Conservation (phyloP, 495 filamentous ascomycete genomes). For the Lasiosphaeria hispida region DNA sequence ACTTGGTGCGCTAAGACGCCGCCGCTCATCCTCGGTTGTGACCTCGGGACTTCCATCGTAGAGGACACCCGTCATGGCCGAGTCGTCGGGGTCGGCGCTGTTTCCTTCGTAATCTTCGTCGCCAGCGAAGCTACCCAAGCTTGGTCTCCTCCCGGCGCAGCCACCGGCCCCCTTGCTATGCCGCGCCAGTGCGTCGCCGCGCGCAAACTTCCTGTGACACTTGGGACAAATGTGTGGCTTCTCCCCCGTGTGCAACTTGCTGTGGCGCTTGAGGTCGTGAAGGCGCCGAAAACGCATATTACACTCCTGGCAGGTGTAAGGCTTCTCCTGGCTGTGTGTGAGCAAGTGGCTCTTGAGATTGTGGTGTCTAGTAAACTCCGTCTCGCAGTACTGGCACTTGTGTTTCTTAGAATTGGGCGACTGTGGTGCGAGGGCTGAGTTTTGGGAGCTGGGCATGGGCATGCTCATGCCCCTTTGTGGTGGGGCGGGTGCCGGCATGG, state of each 20-base stretch:
- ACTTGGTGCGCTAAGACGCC: slow-evolving; percentile 62
- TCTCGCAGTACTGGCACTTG: slow-evolving; percentile 92
- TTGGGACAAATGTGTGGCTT: slow-evolving; percentile 91
- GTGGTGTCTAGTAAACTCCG: slow-evolving; percentile 95
- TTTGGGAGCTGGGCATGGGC: slow-evolving; percentile 64
- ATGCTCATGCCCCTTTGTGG: slow-evolving; percentile 71
- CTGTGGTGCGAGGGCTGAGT: slow-evolving; percentile 36
- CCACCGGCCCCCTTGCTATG: slow-evolving; percentile 96
- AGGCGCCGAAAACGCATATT: slow-evolving; percentile 85
- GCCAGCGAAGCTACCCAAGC: slow-evolving; percentile 78
- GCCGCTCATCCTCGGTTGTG: slow-evolving; percentile 48
- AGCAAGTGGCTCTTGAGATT: slow-evolving; percentile 99
- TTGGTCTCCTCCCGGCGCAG: slow-evolving; percentile 85
- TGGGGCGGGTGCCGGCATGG: slow-evolving; percentile 43
- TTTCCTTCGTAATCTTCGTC: slow-evolving; percentile 68
- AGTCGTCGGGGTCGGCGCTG: slow-evolving; percentile 61
- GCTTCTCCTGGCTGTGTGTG: slow-evolving; percentile 98
- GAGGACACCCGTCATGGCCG: slow-evolving; percentile 73
- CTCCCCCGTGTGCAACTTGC: slow-evolving; percentile 94
- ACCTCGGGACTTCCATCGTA: slow-evolving; percentile 61
- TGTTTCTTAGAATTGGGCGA: slow-evolving; percentile 83
- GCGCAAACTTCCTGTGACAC: slow-evolving; percentile 90
- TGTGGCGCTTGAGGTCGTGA: slow-evolving; percentile 94
- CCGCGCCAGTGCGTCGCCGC: slow-evolving; percentile 89
- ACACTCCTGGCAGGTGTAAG: slow-evolving; percentile 86